phyloP scores from a whole-genome alignment of 371 early-diverging fungal species.

The Saksenaea vasiformis region DNA sequence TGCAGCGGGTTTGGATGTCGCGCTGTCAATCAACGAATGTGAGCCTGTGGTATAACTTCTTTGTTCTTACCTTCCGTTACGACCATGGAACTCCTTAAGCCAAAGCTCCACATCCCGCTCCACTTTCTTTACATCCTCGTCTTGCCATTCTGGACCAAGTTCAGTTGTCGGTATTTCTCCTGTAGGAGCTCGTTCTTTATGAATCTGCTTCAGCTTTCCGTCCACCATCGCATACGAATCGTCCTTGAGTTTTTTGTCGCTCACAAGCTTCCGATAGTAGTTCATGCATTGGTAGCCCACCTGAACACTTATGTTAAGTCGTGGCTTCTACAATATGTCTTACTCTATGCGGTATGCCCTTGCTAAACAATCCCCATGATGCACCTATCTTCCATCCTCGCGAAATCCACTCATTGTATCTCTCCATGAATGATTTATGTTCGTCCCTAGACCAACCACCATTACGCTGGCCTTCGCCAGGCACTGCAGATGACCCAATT shows the following conservation, averaged over 20 bases:
- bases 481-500: conserved; percentile 26
- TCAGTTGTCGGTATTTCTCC: conserved; percentile 41
- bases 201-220: conserved; percentile 56
- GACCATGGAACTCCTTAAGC: conserved; percentile 56
- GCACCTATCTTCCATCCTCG: conserved; percentile 56
- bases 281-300: conserved; percentile 71
- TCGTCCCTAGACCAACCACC: conserved; percentile 55
- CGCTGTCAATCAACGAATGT: neutral
- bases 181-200: conserved; percentile 34
- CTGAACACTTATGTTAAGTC: conserved; percentile 10
- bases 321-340: neutral
- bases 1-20: conserved; percentile 11
- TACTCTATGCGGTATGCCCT: conserved; percentile 56
- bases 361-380: conserved; percentile 65
- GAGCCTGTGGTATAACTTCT: conserved; percentile 4
- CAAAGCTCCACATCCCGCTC: conserved; percentile 54
- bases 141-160: conserved; percentile 58
- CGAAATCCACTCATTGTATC: conserved; percentile 56
- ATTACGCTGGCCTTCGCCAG: conserved; percentile 60
- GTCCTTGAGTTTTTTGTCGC: conserved; percentile 47
- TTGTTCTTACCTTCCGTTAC: conserved; percentile 24
- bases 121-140: conserved; percentile 49
- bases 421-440: conserved; percentile 52
- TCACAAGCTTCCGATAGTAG: conserved; percentile 58
- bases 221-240: conserved; percentile 52